A percentile compares a stretch with the other conserved stretches of the same genome.
Evolutionary conservation across 306 rosid species (phyloP).

Genomic region (Castanea sativa): DNA sequence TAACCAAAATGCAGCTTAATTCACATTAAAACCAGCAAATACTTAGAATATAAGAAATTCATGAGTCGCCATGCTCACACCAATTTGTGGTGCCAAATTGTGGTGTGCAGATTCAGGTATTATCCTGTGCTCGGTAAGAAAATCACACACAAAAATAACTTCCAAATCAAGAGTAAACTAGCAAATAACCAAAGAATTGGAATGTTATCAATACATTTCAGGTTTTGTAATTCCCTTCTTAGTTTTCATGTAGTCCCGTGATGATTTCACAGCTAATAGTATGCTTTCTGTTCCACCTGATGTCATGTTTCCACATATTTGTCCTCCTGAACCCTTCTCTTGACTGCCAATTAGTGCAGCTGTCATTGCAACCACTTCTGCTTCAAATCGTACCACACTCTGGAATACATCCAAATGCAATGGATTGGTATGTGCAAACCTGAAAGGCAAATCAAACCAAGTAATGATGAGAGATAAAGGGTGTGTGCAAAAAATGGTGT

Average conservation of each 20-base stretch:
- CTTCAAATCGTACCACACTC: slow-evolving; percentile 80
- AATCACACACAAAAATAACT: slow-evolving; percentile 15
- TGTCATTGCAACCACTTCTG: slow-evolving; percentile 96
- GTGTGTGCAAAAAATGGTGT: background rate
- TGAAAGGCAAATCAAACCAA: slow-evolving; percentile 36
- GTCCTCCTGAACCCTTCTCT: slow-evolving; percentile 75
- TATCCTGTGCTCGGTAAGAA: slow-evolving; percentile 55
- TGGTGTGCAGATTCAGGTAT: slow-evolving; percentile 85
- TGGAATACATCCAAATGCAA: slow-evolving; percentile 90
- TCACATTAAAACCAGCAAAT: background rate
- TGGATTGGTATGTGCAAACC: slow-evolving; percentile 98
- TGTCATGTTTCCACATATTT: slow-evolving; percentile 97
- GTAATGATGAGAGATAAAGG: slow-evolving; percentile 17
- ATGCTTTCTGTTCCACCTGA: slow-evolving; percentile 99
- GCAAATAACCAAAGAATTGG: background rate
- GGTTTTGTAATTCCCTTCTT: slow-evolving; percentile 80
- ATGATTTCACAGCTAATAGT: slow-evolving; percentile 80
- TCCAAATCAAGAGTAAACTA: slow-evolving; percentile 10
- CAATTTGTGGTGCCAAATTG: too few relatives aligned
- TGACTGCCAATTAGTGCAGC: slow-evolving; percentile 84
- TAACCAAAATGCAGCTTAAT: background rate
- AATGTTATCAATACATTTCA: slow-evolving; percentile 64
- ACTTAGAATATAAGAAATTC: background rate
- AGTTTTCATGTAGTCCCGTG: slow-evolving; percentile 91
- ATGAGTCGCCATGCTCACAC: too few relatives aligned